Base-by-base conservation (phyloP, 768 basidiomycete genomes). In the Podaxis sp. region DNA sequence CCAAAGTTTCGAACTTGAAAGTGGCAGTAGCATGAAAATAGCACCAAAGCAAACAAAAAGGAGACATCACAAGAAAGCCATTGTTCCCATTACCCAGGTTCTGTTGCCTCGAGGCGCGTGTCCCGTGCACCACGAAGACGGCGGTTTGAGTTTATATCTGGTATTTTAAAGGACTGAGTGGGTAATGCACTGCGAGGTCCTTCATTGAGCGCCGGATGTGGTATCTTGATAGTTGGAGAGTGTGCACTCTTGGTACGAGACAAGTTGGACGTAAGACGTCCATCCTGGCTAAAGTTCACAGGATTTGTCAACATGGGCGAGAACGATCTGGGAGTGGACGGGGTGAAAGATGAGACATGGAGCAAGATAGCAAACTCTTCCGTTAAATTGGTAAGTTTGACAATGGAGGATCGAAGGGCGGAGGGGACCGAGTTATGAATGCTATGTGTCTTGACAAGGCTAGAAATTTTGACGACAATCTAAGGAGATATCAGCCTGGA, bases 291-390 rank as follows among this genome's bases (percentile, higher is more conserved):
- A 65, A 62, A 64, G 58, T 59, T 50, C 64, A 56, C 70, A 60
- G 77, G 64, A 66, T 75, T 64, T 71, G 70, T 70, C 28, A 79
- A 73, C 74, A 86, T 78, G 8, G 91, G 89, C 46, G 89, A 88
- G 70, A 84, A 85, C 12, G 88, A 79, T 41, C 85, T 79, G 44
- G 76, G 63, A 8, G 83, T 82, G 15, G 83, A 75, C 10, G 87
- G 84, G 48, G 92, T 85, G 66, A 91, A 87, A 0, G 90, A 92
- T 6, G 94, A 93, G 52, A 94, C 89, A 69, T 93, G 91, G 17
- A 96, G 78, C 53, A 96, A 79, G 66, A 93, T 91, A 54, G 91
- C 88, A 68, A 95, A 90, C 72, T 93, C 93, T 73, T 96, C 88
- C 11, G 94, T 93, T 12, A 88, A 84, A 68, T 91, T 90, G 22